Base-by-base conservation (phyloP, 495 filamentous ascomycete species). In the Copromyces sp. region DNA sequence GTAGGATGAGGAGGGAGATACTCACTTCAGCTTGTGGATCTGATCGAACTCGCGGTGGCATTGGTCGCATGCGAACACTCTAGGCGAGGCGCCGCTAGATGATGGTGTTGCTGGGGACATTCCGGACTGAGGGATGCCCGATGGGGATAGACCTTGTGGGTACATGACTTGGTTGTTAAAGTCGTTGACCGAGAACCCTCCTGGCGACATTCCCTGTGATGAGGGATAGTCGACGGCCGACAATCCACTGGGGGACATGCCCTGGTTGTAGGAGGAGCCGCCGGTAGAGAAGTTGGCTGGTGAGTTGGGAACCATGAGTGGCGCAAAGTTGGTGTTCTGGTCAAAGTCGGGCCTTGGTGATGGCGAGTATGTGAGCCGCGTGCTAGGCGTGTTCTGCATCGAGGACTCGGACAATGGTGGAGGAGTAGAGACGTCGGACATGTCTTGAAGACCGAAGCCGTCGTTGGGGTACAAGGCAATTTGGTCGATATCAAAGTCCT, bases 21-120 rank as follows among this genome's bases (percentile, higher is more conserved):
- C 81, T 20, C 78, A 83, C 81, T 86, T 86, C 40, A 86, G 83
- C 70, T 86, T 83, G 72, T 86, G 83, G 3, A 82, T 76, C 68
- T 85, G 82, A 37, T 82, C 82, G 47, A 86, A 86, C 9, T 80
- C 76, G 32, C 81, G 80, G 41, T 80, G 77, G 73, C 84, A 86
- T 45, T 81, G 77, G 38, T 81, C 80, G 72, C 84, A 86, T 9
- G 75, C 70, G 24, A 78, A 81, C 11, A 76, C 72, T 37, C 77
- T 77, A 0, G 80, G 72, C 5, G 80, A 77, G n/a, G 78, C 76
- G 11, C 75, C 77, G 44, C 74, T 76, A 39, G 77, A 78, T n/a
- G 72, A 70, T 42, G 69, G 69, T 6, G 74, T 32, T 35, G n/a
- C 24, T n/a, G 71, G 47, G 61, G 53, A 35, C 73, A 42, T 11